Base-by-base conservation (phyloP, 169 alveolate genomes). In the Eimeria praecox region DNA sequence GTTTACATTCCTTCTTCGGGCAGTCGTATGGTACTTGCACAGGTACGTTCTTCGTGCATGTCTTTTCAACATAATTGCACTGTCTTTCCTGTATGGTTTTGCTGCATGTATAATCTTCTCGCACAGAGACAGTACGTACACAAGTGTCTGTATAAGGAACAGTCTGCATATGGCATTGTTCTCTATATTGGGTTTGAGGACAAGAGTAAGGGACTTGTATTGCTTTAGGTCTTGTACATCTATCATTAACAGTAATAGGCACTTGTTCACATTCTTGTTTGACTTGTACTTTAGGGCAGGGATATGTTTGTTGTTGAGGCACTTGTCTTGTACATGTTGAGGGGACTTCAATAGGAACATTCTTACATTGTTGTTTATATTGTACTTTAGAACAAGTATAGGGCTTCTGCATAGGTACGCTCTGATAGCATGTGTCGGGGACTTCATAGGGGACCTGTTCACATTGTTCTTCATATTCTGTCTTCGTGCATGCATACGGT, bases 121-220 rank as follows among this genome's bases (percentile, higher is more conserved):
- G 14, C 18, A 56, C 91, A 14, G 73, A 5, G 54, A 91, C 95
- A 44, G 95, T 77, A 49, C 83, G 86, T 83, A 75, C 52, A 91
- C 95, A 91, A 0, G 95, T 91, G 91, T 78, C 95, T 16, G 86
- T 85, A 69, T 56, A 91, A 42, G 95, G 82, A 22, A 91, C 91
- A 27, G 91, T 64, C 71, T 75, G 91, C 66, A 75, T 35, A 38
- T 44, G 86, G 95, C 95, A 91, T 80, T 91, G 95, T 66, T 38
- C 86, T 38, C 56, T 91, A 83, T 40, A 54, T 59, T 91, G 91
- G 5, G 95, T 91, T 54, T 69, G 85, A 1, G 95, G 95, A 83
- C 95, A 91, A 69, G 69, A 33, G 91, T 91, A 91, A 24, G 95
- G 95, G 30, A 91, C 95, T 35, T 91, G 95, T n/a, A 91, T 69